Base-by-base conservation (phyloP, 345 rosid species). In the Xanthoceras sorbifolium region DNA sequence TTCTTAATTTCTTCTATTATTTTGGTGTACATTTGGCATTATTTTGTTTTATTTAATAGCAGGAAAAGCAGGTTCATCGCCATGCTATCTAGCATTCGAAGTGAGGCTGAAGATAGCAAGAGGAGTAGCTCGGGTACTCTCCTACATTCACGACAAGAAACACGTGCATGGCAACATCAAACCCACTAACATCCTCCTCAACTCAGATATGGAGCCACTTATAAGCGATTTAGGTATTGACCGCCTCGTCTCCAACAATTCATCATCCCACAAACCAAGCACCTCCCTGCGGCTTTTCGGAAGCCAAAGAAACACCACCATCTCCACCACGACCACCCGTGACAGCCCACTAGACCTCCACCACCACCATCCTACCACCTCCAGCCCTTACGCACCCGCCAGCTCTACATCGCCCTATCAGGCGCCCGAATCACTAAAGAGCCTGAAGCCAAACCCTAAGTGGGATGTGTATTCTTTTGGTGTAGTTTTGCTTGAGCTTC, bases 401-500 rank as follows among this genome's bases (percentile, higher is more conserved):
- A 60, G 44, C 22, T 34, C 28, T 0, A 44, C 65, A 0, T 77
- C 84, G 10, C 84, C 86, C 0, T 91, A 93, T 71, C 93, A 87
- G 66, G 90, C 99, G 4, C 97, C 97, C 0, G 99, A 95, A 86
- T 87, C 92, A 8, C 54, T 86, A 6, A 84, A 84, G 73, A 84
- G 75, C 71, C 79, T 82, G 54, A 90, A 89, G 79, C 90, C 97
- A 40, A 89, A 77, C 84, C 72, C 89, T 22, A 93, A 88, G 76
- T 90, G 96, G 97, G 99, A 95, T 18, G 97, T 93, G 55, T 95
- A 87, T 74, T 89, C 99, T 0, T 93, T 88, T 1, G 99, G 98
- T 0, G 67, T 90, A 0, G 69, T 96, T 22, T 60, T 93, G 83
- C 86, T 96, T 2, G 97, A 93, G 78, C 94, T 96, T 79, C 87